These are phyloP conservation scores for Ensete ventricosum DNA, from an alignment of 176 grass and related monocot species.

Conservation along the genomic window DNA sequence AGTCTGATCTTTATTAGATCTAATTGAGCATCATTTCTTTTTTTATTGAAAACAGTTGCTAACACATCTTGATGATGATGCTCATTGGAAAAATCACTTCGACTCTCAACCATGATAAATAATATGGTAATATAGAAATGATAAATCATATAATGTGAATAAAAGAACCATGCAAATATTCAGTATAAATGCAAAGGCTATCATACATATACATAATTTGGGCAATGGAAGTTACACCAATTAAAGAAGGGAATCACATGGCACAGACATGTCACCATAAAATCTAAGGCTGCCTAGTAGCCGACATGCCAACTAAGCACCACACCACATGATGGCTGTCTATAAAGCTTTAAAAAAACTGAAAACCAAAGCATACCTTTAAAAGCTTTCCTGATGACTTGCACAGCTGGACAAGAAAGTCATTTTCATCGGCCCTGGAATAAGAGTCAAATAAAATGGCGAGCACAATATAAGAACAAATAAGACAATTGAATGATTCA, in stretches of 20 bases:
- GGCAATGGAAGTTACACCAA: no score
- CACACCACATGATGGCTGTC: constrained; percentile 5
- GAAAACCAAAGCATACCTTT: constrained; percentile 38
- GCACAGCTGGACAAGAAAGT: constrained; percentile 80
- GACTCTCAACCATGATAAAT: not conserved
- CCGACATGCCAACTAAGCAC: not conserved
- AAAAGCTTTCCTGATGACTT: constrained; percentile 76
- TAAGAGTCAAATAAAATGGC: constrained; percentile 11
- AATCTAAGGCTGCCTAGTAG: not conserved
- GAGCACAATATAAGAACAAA: not conserved
- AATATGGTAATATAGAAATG: no score
- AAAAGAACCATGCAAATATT: no score
- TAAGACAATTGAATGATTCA: not conserved
- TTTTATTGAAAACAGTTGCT: not conserved
- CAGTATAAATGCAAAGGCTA: no score
- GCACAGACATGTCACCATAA: no score
- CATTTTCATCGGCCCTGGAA: constrained; percentile 71
- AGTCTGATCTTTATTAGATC: not conserved
- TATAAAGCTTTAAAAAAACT: not conserved
- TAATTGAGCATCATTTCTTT: not conserved
- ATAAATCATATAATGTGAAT: no score
- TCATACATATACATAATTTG: no score
- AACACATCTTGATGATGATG: not conserved
- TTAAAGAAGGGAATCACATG: no score
- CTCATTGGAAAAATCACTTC: not conserved